A percentile compares a stretch with the other conserved stretches of the same genome.
phyloP scores from a whole-genome alignment of 768 basidiomycete species.

The Agaricus bisporus region DNA sequence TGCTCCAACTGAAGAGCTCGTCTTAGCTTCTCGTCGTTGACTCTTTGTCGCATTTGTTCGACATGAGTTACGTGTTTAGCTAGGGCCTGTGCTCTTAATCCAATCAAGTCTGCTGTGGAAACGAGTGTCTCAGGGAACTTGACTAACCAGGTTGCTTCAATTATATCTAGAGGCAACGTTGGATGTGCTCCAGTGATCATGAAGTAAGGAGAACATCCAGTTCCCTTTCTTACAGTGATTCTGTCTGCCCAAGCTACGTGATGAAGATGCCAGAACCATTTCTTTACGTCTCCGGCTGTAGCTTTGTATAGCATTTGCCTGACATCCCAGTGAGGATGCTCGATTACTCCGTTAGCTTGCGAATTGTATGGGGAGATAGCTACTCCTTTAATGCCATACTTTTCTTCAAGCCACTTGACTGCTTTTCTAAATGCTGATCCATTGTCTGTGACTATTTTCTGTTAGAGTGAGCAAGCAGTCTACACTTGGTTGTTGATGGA shows the following conservation, averaged over 20 bases:
- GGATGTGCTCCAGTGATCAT: slow-evolving; percentile 26
- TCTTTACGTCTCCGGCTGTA: no score
- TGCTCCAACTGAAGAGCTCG: background rate
- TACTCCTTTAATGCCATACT: slow-evolving; percentile 18
- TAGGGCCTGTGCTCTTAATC: slow-evolving; percentile 13
- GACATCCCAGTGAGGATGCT: no score
- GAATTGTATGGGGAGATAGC: slow-evolving; percentile 19
- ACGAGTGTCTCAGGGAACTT: slow-evolving; percentile 14
- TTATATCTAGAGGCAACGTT: slow-evolving; percentile 19
- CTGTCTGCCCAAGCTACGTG: slow-evolving; percentile 29
- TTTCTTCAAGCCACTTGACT: slow-evolving; percentile 14
- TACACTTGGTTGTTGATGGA: no score
- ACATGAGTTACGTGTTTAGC: slow-evolving; percentile 17
- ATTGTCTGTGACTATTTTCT: no score
- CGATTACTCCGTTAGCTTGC: slow-evolving; percentile 16
- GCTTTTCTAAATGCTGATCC: slow-evolving; percentile 16
- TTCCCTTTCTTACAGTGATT: slow-evolving; percentile 17
- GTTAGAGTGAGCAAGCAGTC: no score
- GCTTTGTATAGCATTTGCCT: no score
- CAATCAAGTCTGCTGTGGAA: slow-evolving; percentile 19
- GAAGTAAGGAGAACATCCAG: slow-evolving; percentile 25
- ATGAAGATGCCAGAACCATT: slow-evolving; percentile 24
- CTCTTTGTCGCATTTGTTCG: slow-evolving; percentile 13
- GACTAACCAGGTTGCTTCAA: slow-evolving; percentile 22
- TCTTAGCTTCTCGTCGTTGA: slow-evolving; percentile 1